Evolutionary conservation across 1,284 basidiomycete species (phyloP).

Genomic region (Trichosporon ovoides): DNA sequence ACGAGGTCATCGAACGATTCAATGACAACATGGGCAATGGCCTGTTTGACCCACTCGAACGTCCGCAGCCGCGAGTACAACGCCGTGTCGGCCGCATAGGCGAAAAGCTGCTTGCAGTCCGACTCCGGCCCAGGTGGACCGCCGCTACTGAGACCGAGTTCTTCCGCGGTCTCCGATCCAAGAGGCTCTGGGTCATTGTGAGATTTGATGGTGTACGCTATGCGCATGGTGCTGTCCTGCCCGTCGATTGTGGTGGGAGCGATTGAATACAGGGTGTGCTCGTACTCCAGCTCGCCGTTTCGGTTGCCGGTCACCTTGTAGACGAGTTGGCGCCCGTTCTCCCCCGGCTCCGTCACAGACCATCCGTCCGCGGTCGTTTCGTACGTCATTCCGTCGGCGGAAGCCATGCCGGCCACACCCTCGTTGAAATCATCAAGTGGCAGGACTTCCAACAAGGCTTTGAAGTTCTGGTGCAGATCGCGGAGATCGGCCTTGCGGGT

Average conservation of each 20-base stretch:
- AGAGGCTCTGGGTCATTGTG: too few relatives aligned
- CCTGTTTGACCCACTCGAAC: not conserved
- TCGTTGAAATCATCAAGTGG: not conserved
- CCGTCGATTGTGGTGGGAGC: not conserved
- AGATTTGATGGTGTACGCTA: not conserved
- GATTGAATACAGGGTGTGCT: not conserved
- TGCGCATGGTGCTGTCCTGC: not conserved
- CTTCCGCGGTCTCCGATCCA: too few relatives aligned
- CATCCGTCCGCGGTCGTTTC: not conserved
- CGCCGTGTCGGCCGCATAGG: not conserved
- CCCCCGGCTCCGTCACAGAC: not conserved
- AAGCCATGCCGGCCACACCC: not conserved
- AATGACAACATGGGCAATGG: not conserved
- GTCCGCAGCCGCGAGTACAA: not conserved
- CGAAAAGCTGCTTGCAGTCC: not conserved
- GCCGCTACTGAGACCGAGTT: not conserved
- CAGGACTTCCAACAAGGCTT: not conserved
- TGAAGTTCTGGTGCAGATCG: not conserved
- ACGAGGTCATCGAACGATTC: not conserved
- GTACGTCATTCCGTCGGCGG: not conserved
- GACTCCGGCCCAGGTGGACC: not conserved
- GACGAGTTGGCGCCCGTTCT: not conserved
- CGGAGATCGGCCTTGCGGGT: not conserved
- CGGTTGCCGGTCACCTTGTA: not conserved
- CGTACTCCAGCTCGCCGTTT: not conserved